A percentile compares a stretch with the other conserved stretches of the same genome.
Evolutionary conservation across 345 rosid genomes (phyloP).

Genomic region (Limnanthes douglasii): DNA sequence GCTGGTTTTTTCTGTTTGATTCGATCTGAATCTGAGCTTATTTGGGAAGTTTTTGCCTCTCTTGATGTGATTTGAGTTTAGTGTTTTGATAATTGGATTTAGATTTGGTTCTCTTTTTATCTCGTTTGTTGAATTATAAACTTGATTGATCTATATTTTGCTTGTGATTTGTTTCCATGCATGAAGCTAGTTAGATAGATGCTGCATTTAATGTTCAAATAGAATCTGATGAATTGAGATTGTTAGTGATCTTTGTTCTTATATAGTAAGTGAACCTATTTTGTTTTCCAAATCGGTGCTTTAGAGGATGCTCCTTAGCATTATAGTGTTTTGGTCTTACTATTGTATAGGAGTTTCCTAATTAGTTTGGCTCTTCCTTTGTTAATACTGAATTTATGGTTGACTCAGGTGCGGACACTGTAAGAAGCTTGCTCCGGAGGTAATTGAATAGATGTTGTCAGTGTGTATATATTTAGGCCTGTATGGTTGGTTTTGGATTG

Average conservation of each 20-base stretch:
- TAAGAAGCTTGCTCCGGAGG: constrained; percentile 96
- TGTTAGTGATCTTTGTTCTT: not conserved
- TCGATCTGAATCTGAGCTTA: constrained; percentile 10
- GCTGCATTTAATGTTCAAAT: not conserved
- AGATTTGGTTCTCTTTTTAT: not conserved
- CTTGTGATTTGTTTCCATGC: not conserved
- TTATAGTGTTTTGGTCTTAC: no score
- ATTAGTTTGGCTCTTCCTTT: no score
- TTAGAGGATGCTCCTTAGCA: no score
- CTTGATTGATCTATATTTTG: no score
- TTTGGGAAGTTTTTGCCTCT: not conserved
- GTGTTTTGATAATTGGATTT: not conserved
- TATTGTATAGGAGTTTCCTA: no score
- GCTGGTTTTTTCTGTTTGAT: constrained; percentile 3
- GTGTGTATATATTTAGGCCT: not conserved
- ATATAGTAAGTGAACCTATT: no score
- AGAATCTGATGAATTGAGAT: not conserved
- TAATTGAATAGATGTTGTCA: constrained; percentile 9
- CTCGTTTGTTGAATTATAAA: no score
- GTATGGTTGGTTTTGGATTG: not conserved
- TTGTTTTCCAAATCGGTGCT: no score
- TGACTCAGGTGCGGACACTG: constrained; percentile 93
- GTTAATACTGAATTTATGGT: constrained; percentile 1
- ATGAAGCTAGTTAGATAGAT: not conserved
- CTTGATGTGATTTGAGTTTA: not conserved